Base-by-base conservation (phyloP, 768 basidiomycete genomes). In the Amanita polypyramis region DNA sequence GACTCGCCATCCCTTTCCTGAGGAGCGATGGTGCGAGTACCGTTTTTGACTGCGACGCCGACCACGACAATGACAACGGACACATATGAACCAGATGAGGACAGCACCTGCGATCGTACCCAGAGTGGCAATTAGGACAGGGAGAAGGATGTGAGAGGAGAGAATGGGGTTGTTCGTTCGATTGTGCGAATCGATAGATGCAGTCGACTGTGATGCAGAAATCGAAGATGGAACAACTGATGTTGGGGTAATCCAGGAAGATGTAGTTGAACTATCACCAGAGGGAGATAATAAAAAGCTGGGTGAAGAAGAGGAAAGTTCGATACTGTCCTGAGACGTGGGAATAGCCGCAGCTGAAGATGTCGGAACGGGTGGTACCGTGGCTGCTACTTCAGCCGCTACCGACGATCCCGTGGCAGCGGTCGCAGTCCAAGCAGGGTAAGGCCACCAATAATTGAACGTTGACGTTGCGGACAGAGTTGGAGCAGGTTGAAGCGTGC, bases 361-460 rank as follows among this genome's bases (percentile, higher is more conserved):
- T 41, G n/a, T 12, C 15, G 7, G 39, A 21, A 27, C 2, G 9
- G 32, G 21, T 30, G 25, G 12, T 3, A n/a, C 2, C 2, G 32
- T 43, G 7, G 11, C 25, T 20, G 5, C 42, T 32, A 12, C 51
- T 25, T 32, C 32, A 44, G 14, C 53, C 42, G 17, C 45, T 20
- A 23, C 43, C 12, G 27, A 46, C 41, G 40, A 15, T 8, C 40
- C 4, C 5, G 48, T 30, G 6, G 30, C 3, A 29, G 29, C 30
- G 29, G 49, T 43, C 5, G 42, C 25, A 12, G 49, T 33, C 19
- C 51, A 56, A 12, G 63, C 56, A 20, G 67, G 62, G 51, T 65
- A 70, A 0, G 66, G 64, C 69, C 60, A 70, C 70, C 62, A 66
- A 49, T 65, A 61, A 50, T 65, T 60, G 43, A 56, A 62, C 37